Evolutionary conservation across 1,139 yeast species (phyloP), one percentile per base, ranked within the genome.

Genomic region (Suhomyces panamericanus): DNA sequence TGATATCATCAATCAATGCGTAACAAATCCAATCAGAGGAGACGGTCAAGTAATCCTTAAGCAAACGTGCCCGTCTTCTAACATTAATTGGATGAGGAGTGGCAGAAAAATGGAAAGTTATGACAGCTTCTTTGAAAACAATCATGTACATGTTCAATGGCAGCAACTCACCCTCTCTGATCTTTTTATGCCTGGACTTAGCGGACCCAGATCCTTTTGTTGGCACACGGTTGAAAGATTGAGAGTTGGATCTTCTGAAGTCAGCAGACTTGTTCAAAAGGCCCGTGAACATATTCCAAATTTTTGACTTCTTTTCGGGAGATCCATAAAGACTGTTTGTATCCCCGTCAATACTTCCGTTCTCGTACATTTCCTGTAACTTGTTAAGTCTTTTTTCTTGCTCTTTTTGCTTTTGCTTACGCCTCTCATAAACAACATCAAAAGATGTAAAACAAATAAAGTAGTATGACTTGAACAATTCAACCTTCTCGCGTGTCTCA

Each of bases 1-100:
- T 91, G 51, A 93, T 89, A 63, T 93, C 98, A 70, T 93, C 99
- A 59, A 93, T 90, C 52, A 93, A 72, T 0, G 99, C 99, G 67
- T 93, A 93, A 3, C 96, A 93, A 40, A 93, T 85, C 99, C 99
- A 93, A 64, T 93, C 99, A 0, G 97, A 83, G 1, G 95, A 81
- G 5, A 93, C 96, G 2, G 88, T 87, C 50, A 93, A 73, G 59
- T 91, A 93, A 62, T 93, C 99, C 51, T 86, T 78, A 51, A 93
- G 75, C 51, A 93, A 71, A 46, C 99, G 75, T 0, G 96, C 96
- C 59, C 99, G 81, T 62, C 98, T 79, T 56, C 99, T 79, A 32
- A 93, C 99, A 61, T 93, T 93, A 44, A 90, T 87, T 0, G 98
- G 96, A 63, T 93, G 99, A 1, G 97, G 96, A 0, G 98, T 89